These are phyloP conservation scores for Achlya hypogyna DNA, from an alignment of 352 stramenopile species.

Conservation along the genomic window DNA sequence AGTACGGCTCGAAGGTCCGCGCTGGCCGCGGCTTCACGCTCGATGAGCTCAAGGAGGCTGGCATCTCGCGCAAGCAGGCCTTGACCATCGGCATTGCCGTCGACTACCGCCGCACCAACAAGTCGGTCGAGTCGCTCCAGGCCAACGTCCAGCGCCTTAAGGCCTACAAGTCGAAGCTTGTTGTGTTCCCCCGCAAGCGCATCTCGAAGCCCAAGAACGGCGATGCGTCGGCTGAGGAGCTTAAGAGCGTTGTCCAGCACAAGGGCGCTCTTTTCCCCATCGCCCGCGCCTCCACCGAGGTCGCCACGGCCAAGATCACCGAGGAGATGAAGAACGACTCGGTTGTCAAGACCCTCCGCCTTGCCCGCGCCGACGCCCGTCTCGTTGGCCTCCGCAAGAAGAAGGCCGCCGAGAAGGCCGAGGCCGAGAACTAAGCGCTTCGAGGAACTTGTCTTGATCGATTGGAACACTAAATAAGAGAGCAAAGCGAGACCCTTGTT, in stretches of 20 bases:
- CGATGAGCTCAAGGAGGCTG: slow-evolving; percentile 97
- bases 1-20: slow-evolving; percentile 98
- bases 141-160: slow-evolving; percentile 98
- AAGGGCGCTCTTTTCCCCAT: slow-evolving; percentile 71
- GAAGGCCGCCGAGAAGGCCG: slow-evolving; percentile 81
- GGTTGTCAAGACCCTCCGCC: slow-evolving; percentile 75
- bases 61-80: slow-evolving; percentile 93
- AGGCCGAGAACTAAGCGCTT: slow-evolving; percentile 54
- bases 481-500: slow-evolving; percentile 8
- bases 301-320: slow-evolving; percentile 69
- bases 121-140: slow-evolving; percentile 92
- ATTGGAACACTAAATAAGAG: slow-evolving; percentile 25
- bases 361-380: slow-evolving; percentile 77
- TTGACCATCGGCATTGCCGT: slow-evolving; percentile 97
- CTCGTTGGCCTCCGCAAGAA: slow-evolving; percentile 85
- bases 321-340: slow-evolving; percentile 80
- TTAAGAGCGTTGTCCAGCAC: slow-evolving; percentile 88
- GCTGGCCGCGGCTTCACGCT: slow-evolving; percentile 98
- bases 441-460: slow-evolving; percentile 13
- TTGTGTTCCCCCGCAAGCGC: slow-evolving; percentile 97
- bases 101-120: slow-evolving; percentile 97
- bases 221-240: slow-evolving; percentile 87
- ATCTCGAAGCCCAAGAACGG: slow-evolving; percentile 93
- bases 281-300: slow-evolving; percentile 63
- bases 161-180: slow-evolving; percentile 98